Base-by-base conservation (phyloP, 2,329 filamentous ascomycete species). In the Periconia sp. region DNA sequence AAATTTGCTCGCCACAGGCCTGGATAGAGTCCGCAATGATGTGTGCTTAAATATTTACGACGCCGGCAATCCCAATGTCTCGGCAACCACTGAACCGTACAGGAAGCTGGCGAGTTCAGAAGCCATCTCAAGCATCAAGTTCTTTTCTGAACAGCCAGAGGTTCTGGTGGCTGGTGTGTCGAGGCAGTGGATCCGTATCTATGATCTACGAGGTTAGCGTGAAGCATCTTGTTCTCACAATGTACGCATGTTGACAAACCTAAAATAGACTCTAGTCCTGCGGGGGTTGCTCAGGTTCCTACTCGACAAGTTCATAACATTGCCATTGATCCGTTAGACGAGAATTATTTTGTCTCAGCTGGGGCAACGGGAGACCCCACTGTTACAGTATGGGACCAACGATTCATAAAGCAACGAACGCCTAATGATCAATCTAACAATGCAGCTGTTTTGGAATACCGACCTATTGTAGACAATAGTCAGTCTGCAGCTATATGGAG, bases 11-110 rank as follows among this genome's bases (percentile, higher is more conserved):
- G 91, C 90, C 10, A 89, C 92, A 27, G 91, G 89, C 1, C 78
- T 94, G 48, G 91, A 94, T 64, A 83, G 89, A 62, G 90, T 92
- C 20, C 84, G 91, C 31, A 92, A 90, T 73, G 91, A 94, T 67
- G 85, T 88, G 58, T 92, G 89, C 63, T 80, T 95, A 46, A 90
- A 93, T 64, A 87, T 94, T 30, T 94, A 90, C 83, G 90, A 95
- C 70, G 81, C 92, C 50, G 87, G 84, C 61, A 83, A 68, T 52
- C 60, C 65, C 76, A 63, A 78, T 85, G 45, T 81, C 79, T 18
- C 78, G 73, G 42, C 75, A 81, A 71, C 79, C 79, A 70, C 76
- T 40, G 78, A 81, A 71, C 82, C 71, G 62, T 79, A 66, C 73
- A 84, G 68, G 72, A 82, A 66, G 81, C 85, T 72, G 77, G 89